These are phyloP conservation scores for Cryptococcus maquisensis DNA, from an alignment of 1,284 basidiomycete genomes.

Conservation along the genomic window DNA sequence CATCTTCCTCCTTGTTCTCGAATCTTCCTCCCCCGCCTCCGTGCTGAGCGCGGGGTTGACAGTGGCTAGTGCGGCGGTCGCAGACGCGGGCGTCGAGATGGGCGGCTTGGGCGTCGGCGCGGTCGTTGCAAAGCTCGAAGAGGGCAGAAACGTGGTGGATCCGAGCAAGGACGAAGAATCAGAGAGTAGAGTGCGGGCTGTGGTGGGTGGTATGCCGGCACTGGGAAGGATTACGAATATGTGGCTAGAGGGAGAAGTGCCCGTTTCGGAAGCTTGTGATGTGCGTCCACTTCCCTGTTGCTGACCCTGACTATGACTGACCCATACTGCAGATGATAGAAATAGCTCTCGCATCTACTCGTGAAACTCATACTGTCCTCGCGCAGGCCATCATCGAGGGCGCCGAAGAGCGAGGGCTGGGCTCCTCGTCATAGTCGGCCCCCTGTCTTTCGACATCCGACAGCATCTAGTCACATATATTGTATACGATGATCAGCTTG, in stretches of 20 bases:
- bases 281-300: slow-evolving; percentile 23
- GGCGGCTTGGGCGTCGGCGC: slow-evolving; percentile 42
- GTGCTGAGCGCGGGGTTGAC: slow-evolving; percentile 78
- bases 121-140: slow-evolving; percentile 23
- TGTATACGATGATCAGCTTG: too few species aligned
- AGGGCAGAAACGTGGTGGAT: slow-evolving; percentile 62
- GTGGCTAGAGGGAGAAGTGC: slow-evolving; percentile 65
- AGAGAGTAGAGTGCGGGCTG: slow-evolving; percentile 66
- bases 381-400: slow-evolving; percentile 33
- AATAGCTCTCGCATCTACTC: slow-evolving; percentile 21
- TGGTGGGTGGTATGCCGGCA: slow-evolving; percentile 81
- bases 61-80: slow-evolving; percentile 82
- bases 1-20: slow-evolving; percentile 83
- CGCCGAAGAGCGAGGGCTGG: slow-evolving; percentile 14
- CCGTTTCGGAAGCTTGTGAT: slow-evolving; percentile 28
- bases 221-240: slow-evolving; percentile 78
- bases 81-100: slow-evolving; percentile 47
- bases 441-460: too few species aligned
- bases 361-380: slow-evolving; percentile 28
- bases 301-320: background rate
- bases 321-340: slow-evolving; percentile 34
- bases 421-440: too few species aligned
- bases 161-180: slow-evolving; percentile 58
- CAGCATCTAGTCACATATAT: too few species aligned
- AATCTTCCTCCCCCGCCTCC: slow-evolving; percentile 80